Evolutionary conservation across 331 rosid genomes (phyloP), one percentile per base, ranked within the genome.

Genomic region (Ulmus americana): DNA sequence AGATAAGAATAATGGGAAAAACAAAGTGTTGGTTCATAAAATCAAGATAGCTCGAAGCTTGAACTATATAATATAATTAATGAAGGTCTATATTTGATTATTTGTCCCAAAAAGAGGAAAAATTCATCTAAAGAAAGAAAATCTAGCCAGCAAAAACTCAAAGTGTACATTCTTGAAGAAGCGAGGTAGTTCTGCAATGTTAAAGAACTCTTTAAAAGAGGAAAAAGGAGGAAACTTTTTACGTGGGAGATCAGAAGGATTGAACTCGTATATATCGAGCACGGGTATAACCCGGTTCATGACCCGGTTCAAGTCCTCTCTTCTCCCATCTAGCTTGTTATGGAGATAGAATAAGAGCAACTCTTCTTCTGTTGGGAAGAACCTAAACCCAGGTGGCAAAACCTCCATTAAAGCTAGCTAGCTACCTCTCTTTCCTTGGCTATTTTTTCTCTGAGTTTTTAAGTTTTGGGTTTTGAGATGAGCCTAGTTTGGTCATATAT

Each of bases 351-450:
- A 86, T 0, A 81, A 75, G 51, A 88, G 70, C 18, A 91, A 70
- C 55, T 91, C 97, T 63, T 88, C 96, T 76, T 91, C 96, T 1
- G 96, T 91, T 0, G 96, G 97, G 72, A 82, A 88, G 81, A 91
- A 91, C 39, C 95, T 83, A 76, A 77, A 88, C 68, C 97, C 96
- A 7, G 90, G 94, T 65, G 88, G 63, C 63, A 85, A 73, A 67
- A 74, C 67, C 14, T 49, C 83, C 91, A 85, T 81, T 28, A 28
- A 28, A 28, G 35, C 35, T 2, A 1, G 35, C 35, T 28, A 28
- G 35, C 35, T 20, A 20, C 22, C 22, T 20, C 22, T 28, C 35
- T 28, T 28, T 28, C 3, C 35, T 28, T 28, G 35, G 35, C 35
- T 28, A 28, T 28, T 28, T 2, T 28, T 28, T 2, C 2, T 0